Evolutionary conservation across 768 basidiomycete genomes (phyloP).

Genomic region (Chlorophyllum brunneum): DNA sequence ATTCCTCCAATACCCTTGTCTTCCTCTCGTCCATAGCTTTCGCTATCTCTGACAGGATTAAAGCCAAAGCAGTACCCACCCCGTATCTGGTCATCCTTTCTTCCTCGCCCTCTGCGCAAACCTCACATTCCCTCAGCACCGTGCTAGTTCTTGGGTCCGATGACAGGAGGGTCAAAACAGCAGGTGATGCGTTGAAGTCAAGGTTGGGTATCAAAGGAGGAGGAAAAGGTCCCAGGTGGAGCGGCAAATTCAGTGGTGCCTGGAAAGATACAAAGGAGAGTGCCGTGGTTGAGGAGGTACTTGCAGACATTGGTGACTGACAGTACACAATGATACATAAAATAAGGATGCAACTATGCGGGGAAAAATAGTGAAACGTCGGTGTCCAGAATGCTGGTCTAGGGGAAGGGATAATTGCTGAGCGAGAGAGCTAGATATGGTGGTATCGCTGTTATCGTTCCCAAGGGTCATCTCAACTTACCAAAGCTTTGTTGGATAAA

Average conservation of each 20-base stretch:
- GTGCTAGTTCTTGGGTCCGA: conserved; percentile 61
- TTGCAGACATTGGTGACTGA: conserved; percentile 19
- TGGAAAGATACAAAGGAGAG: conserved; percentile 53
- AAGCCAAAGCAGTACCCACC: conserved; percentile 11
- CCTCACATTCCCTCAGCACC: conserved; percentile 42
- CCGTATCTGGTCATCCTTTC: conserved; percentile 51
- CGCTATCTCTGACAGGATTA: conserved; percentile 30
- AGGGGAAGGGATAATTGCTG: conserved; percentile 2
- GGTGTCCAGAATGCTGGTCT: conserved; percentile 2
- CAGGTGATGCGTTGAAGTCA: conserved; percentile 52
- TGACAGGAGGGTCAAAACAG: conserved; percentile 53
- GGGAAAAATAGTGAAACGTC: conserved; percentile 12
- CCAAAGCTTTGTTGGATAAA: neutral
- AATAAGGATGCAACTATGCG: neutral
- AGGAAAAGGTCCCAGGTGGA: conserved; percentile 73
- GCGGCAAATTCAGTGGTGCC: conserved; percentile 65
- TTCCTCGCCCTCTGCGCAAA: conserved; percentile 61
- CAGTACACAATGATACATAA: conserved; percentile 9
- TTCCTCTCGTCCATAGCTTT: conserved; percentile 58
- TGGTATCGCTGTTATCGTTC: no score
- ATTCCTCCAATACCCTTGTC: conserved; percentile 51
- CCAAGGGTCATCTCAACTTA: neutral
- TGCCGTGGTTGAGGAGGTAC: conserved; percentile 32
- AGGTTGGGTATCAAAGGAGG: conserved; percentile 70
- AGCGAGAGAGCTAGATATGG: no score